These are phyloP conservation scores for Galerina sulciceps DNA, from an alignment of 768 basidiomycete genomes.

Conservation along the genomic window DNA sequence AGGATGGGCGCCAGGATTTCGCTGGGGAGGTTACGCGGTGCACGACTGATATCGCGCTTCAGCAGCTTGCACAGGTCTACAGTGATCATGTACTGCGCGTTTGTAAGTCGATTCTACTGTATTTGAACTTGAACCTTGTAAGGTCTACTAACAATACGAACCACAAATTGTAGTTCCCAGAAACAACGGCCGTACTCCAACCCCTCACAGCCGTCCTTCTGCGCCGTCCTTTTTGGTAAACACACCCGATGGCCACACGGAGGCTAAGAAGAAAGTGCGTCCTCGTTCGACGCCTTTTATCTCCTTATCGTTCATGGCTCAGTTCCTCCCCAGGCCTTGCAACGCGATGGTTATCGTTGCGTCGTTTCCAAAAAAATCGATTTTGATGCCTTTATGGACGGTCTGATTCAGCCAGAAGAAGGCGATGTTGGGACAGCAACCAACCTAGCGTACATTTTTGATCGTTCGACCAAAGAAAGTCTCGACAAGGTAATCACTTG, in stretches of 20 bases:
- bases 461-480: background rate
- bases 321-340: background rate
- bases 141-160: background rate
- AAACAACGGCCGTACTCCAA: background rate
- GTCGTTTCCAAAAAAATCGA: background rate
- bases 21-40: background rate
- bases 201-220: slow-evolving; percentile 1
- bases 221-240: background rate
- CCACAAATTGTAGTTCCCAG: background rate
- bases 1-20: background rate
- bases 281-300: background rate
- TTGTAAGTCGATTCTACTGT: background rate
- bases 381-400: background rate
- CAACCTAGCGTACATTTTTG: background rate
- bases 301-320: background rate
- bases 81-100: background rate
- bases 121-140: background rate
- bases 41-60: background rate
- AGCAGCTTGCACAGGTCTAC: background rate
- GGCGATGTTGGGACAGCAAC: background rate
- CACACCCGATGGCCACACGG: background rate
- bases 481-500: background rate
- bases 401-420: background rate
- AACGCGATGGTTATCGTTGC: background rate
- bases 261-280: background rate